Conservation (phyloP, 345 rosid species). For the Citrus medica region DNA sequence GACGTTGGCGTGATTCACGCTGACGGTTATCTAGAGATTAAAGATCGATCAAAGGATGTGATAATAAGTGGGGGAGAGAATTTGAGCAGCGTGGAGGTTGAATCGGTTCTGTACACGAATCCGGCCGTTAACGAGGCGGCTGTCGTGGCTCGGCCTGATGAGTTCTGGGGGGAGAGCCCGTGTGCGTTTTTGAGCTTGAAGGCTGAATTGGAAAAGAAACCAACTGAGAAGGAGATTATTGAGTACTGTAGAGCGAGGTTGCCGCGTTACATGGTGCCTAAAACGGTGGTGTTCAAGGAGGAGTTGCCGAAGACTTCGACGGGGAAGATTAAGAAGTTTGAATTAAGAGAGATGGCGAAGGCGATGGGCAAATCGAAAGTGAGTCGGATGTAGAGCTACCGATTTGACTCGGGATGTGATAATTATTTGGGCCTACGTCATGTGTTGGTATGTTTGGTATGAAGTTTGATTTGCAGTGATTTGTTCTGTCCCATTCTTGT, state of each 20-base stretch:
- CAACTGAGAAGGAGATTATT: conserved; percentile 28
- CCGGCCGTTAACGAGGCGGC: conserved; percentile 73
- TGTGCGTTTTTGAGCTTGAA: conserved; percentile 68
- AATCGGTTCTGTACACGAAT: conserved; percentile 59
- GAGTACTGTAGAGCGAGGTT: conserved; percentile 41
- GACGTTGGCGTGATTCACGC: conserved; percentile 74
- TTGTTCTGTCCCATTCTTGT: no score
- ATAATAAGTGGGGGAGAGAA: conserved; percentile 89
- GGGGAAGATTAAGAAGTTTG: conserved; percentile 54
- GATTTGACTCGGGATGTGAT: background rate
- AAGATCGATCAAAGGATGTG: conserved; percentile 74
- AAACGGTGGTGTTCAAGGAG: conserved; percentile 47
- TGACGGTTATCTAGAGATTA: conserved; percentile 66
- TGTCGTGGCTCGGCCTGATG: conserved; percentile 79
- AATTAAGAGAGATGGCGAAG: conserved; percentile 40
- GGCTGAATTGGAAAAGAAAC: conserved; percentile 8
- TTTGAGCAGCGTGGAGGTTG: conserved; percentile 72
- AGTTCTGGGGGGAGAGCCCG: conserved; percentile 85
- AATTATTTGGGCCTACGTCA: background rate
- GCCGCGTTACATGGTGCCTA: conserved; percentile 68
- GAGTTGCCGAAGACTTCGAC: conserved; percentile 70
- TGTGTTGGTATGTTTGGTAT: no score
- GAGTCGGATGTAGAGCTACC: conserved; percentile 31
- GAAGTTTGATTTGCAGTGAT: no score
- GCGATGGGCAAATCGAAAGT: conserved; percentile 21